Evolutionary conservation across 129 eudicot species (phyloP).

Genomic region (Chrysanthemum makinoi): DNA sequence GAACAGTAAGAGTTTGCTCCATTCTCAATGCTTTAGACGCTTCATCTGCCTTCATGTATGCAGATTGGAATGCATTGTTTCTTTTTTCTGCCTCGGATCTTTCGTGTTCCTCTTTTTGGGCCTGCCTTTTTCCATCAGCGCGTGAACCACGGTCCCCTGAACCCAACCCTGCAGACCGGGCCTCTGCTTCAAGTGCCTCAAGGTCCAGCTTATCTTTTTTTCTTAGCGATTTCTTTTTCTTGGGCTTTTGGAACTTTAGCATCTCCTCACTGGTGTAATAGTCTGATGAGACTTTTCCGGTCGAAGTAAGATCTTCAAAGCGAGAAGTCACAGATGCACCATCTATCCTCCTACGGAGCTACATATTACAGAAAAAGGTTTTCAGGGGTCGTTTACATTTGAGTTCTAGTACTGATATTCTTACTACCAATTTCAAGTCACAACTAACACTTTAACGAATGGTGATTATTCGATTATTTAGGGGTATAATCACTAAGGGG

Average conservation of each 20-base stretch:
- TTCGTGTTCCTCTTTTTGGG: conserved; percentile 68
- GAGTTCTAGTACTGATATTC: too few relatives aligned
- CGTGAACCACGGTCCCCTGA: conserved; percentile 87
- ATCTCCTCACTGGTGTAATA: conserved; percentile 90
- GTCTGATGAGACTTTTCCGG: conserved; percentile 61
- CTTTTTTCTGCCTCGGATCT: conserved; percentile 76
- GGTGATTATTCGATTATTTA: too few relatives aligned
- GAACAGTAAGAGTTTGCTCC: conserved; percentile 36
- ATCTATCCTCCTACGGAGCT: conserved; percentile 84
- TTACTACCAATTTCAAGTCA: too few relatives aligned
- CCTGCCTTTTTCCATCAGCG: conserved; percentile 61
- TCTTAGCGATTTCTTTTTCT: conserved; percentile 91
- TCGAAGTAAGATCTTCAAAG: conserved; percentile 62
- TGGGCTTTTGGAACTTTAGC: conserved; percentile 82
- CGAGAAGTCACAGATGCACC: conserved; percentile 52
- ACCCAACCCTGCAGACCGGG: conserved; percentile 84
- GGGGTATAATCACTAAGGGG: too few relatives aligned
- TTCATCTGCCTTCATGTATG: conserved; percentile 82
- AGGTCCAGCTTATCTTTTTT: conserved; percentile 85
- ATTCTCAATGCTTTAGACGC: conserved; percentile 76
- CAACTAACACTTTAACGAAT: too few relatives aligned
- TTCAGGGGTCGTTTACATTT: neutral
- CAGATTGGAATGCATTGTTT: conserved; percentile 72
- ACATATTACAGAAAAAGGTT: conserved; percentile 15
- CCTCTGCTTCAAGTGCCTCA: conserved; percentile 95